Base-by-base conservation (phyloP, 345 rosid genomes). In the Salix udensis region DNA sequence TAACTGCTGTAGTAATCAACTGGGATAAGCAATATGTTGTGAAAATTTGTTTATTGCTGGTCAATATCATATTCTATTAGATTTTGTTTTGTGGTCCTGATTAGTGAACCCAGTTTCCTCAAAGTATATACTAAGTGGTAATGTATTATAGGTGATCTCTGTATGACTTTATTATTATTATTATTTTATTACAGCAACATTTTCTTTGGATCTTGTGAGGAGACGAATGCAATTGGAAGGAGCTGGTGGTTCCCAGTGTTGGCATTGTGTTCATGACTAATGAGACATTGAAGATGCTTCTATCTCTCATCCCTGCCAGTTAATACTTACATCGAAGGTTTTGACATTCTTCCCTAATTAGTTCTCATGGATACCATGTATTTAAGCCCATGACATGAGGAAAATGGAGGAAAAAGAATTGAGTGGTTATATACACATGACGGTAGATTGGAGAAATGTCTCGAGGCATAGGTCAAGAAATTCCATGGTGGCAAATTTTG, bases 181-280 rank as follows among this genome's bases (percentile, higher is more conserved):
- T 31, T 31, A 4, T 31, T 5, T 36, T 36, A 36, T 36, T 36
- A 86, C 91, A 95, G 97, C 88, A 58, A 95, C 96, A 42, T 95
- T 95, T 80, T 96, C 98, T 3, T 72, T 91, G 85, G 98, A 95
- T 87, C 91, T 93, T 84, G 95, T 95, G 88, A 90, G 97, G 81
- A 87, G 97, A 71, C 88, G 97, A 79, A 95, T 93, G 84, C 98
- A 95, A 76, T 81, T 90, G 74, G 97, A 95, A 86, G 98, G 98
- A 66, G 89, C n/a, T n/a, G 88, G 98, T 92, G 76, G 97, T 95
- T 70, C 98, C 97, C 5, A 89, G 96, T 65, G 97, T 95, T 5
- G 98, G 98, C 18, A 95, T 93, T 21, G 90, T 97, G 82, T 95
- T 95, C 87, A 95, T 93, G 97, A 92, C 98, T 12, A 93, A 95